These are phyloP conservation scores for Candida frijolesensis DNA, from an alignment of 1,139 yeast genomes.

Conservation along the genomic window DNA sequence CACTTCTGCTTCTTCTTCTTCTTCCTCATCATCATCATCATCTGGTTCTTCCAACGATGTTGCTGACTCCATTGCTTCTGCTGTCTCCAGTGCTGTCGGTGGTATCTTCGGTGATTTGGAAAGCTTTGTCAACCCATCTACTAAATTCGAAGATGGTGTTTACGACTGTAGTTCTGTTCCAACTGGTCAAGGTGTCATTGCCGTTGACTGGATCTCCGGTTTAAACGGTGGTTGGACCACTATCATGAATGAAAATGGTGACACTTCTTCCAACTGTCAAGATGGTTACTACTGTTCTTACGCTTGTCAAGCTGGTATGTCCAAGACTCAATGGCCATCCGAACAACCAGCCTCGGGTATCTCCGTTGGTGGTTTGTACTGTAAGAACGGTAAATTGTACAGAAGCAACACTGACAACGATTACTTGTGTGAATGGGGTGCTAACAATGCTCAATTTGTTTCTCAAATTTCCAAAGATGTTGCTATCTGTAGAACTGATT, in stretches of 20 bases:
- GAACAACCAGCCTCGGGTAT: slow-evolving; percentile 84
- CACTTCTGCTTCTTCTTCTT: slow-evolving; percentile 7
- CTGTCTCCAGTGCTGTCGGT: slow-evolving; percentile 20
- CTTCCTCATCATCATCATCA: neutral
- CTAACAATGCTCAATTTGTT: slow-evolving; percentile 64
- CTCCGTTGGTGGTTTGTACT: slow-evolving; percentile 85
- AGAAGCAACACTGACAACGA: slow-evolving; percentile 65
- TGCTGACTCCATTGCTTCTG: slow-evolving; percentile 25
- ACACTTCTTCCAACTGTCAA: slow-evolving; percentile 66
- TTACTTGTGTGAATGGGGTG: slow-evolving; percentile 86
- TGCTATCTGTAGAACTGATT: slow-evolving; percentile 95
- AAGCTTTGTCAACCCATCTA: slow-evolving; percentile 54
- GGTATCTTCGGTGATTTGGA: slow-evolving; percentile 59
- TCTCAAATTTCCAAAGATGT: slow-evolving; percentile 66
- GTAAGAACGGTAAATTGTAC: slow-evolving; percentile 80
- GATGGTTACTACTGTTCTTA: slow-evolving; percentile 95
- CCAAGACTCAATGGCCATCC: slow-evolving; percentile 96
- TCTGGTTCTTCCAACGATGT: neutral
- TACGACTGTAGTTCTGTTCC: slow-evolving; percentile 81
- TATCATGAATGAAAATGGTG: slow-evolving; percentile 48
- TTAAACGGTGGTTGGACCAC: slow-evolving; percentile 86
- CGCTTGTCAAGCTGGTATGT: slow-evolving; percentile 95
- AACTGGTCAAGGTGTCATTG: slow-evolving; percentile 85
- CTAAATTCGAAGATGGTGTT: slow-evolving; percentile 77
- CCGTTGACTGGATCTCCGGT: slow-evolving; percentile 50